Base-by-base conservation (phyloP, 805 yeast genomes). In the Saccharomyces paradoxus region DNA sequence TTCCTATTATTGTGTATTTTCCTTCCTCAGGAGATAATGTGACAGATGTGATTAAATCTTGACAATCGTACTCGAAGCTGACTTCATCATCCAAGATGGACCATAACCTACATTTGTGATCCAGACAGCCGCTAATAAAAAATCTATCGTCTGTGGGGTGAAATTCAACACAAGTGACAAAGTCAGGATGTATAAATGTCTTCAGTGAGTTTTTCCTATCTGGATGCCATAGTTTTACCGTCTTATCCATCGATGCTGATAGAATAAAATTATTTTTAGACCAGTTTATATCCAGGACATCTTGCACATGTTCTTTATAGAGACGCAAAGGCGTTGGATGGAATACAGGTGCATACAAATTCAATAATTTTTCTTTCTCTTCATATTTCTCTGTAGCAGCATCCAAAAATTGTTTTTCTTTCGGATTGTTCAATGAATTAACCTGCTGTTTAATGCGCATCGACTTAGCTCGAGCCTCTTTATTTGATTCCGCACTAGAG, bases 111-210 rank as follows among this genome's bases (percentile, higher is more conserved):
- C 88, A 76, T 26, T 79, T 75, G 55, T 86, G 84, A 63, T 89
- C 96, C 58, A 90, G 72, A 51, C 92, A 86, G 6, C 96, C 92
- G 59, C 90, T 83, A 2, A 86, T 67, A 67, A 91, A 89, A 66
- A 91, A 91, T 27, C 97, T 71, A 65, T 91, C 97, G 70, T 91
- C 97, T 1, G 74, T 73, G 1, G 94, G 95, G 63, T 89, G 96
- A 68, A 91, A 91, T 52, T 78, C 79, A 2, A 87, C 87, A 9
- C 85, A 75, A 0, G 96, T 86, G 2, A 89, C 96, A 68, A 89
- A 86, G 66, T 89, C 96, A n/a, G 82, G 78, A 65, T 89, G 91
- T 12, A 70, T 66, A 62, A 87, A 90, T 0, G 82, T 76, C 50
- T 85, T 78, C 17, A 91, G 71, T 52, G 89, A 82, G 14, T 74